A percentile compares a stretch with the other conserved stretches of the same genome.
Conservation (phyloP, 208 protist species). For the Eutreptiella sp. region DNA sequence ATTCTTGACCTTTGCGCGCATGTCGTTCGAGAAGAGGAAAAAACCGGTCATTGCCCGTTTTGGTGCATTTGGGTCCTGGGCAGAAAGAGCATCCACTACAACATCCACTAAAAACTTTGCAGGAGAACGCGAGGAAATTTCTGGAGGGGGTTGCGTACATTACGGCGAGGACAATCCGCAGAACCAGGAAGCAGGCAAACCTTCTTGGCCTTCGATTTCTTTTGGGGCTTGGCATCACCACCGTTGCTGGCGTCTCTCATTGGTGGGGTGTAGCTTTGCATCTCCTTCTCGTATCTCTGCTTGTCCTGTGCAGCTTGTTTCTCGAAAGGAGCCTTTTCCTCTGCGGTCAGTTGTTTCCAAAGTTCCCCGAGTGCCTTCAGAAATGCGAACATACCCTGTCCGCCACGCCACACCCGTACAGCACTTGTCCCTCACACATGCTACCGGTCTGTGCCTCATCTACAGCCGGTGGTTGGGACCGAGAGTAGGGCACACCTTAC, state of each 20-base stretch:
- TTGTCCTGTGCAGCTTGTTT: constrained; percentile 65
- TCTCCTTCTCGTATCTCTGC: constrained; percentile 63
- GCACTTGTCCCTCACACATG: too few relatives aligned
- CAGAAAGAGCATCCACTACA: too few relatives aligned
- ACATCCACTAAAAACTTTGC: too few relatives aligned
- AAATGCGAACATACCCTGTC: too few relatives aligned
- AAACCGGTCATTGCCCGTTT: constrained; percentile 28
- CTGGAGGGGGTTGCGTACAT: too few relatives aligned
- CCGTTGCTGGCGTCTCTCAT: constrained; percentile 13
- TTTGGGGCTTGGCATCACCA: background rate
- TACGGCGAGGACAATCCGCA: too few relatives aligned
- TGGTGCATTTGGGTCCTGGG: constrained; percentile 28
- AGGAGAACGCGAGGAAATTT: too few relatives aligned
- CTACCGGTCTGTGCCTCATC: too few relatives aligned
- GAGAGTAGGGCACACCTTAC: too few relatives aligned
- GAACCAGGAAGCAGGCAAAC: too few relatives aligned
- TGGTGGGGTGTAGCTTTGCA: constrained; percentile 58
- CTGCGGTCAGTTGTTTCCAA: constrained; percentile 57
- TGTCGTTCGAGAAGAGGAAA: constrained; percentile 24
- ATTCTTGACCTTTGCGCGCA: constrained; percentile 14
- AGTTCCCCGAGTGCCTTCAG: constrained; percentile 53
- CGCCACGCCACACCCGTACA: too few relatives aligned
- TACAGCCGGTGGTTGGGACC: too few relatives aligned
- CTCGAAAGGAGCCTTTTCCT: constrained; percentile 66
- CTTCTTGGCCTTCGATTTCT: constrained; percentile 15